A percentile compares a stretch with the other conserved stretches of the same genome.
Evolutionary conservation across 768 basidiomycete species (phyloP).

Genomic region (Trametes maxima): DNA sequence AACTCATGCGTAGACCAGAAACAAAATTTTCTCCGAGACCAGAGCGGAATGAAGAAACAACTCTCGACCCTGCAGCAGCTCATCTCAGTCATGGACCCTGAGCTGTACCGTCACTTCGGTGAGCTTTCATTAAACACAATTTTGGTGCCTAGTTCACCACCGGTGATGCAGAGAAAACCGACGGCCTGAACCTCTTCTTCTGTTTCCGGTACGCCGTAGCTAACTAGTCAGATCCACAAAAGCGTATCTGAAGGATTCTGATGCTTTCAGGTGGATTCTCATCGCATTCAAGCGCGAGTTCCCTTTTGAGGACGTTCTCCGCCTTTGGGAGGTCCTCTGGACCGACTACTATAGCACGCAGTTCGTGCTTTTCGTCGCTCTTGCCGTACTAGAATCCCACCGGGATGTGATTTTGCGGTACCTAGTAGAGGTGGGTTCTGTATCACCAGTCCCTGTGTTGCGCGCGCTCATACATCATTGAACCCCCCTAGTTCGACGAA

Average conservation of each 20-base stretch:
- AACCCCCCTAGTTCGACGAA: conserved; percentile 76
- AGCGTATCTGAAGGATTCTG: background rate
- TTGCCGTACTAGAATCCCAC: conserved; percentile 94
- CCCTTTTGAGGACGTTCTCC: conserved; percentile 84
- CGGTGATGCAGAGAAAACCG: conserved; percentile 68
- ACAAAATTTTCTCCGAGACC: conserved; percentile 93
- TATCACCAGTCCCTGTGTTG: background rate
- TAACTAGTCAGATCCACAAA: background rate
- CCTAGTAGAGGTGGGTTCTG: conserved; percentile 78
- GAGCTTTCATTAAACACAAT: conserved; percentile 18
- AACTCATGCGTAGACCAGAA: conserved; percentile 53
- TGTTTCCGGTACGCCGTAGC: conserved; percentile 81
- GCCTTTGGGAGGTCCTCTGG: conserved; percentile 94
- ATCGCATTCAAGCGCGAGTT: conserved; percentile 98
- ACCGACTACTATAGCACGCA: conserved; percentile 86
- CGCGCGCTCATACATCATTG: background rate
- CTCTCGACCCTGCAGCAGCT: conserved; percentile 87
- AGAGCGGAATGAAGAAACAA: conserved; percentile 97
- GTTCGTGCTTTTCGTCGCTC: conserved; percentile 92
- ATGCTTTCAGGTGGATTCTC: conserved; percentile 66
- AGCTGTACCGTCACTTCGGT: conserved; percentile 91
- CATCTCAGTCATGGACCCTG: conserved; percentile 93
- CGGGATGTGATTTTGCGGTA: conserved; percentile 95
- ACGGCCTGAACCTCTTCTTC: conserved; percentile 93
- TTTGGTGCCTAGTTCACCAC: background rate